Conservation (phyloP, 345 rosid species). For the Psidium friedrichsthalianum region DNA sequence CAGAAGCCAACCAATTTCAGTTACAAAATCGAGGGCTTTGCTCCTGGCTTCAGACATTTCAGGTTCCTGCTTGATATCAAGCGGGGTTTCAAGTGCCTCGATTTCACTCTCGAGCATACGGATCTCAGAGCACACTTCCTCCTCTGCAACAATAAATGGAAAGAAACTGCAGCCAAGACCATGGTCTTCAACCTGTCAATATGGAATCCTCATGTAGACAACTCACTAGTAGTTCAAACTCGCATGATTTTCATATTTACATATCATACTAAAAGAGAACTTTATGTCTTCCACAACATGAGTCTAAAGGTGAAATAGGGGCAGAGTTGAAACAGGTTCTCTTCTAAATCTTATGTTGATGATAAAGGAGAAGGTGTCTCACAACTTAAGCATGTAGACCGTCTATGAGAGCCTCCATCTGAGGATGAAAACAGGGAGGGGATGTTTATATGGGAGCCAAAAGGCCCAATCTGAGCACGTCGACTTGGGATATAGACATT, state of each 20-base stretch:
- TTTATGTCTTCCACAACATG: not conserved
- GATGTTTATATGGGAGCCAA: not conserved
- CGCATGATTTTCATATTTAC: not conserved
- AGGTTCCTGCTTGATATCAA: constrained; percentile 1
- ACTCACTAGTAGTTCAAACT: not conserved
- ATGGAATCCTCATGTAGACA: not conserved
- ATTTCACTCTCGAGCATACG: constrained; percentile 42
- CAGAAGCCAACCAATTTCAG: constrained; percentile 81
- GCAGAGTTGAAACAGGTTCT: not conserved
- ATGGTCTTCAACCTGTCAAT: constrained; percentile 46
- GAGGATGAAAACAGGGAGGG: not conserved
- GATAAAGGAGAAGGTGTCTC: not conserved
- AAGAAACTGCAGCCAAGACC: constrained; percentile 49
- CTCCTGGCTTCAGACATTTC: constrained; percentile 31
- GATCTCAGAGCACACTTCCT: constrained; percentile 66
- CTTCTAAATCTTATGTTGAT: not conserved
- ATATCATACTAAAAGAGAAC: not conserved
- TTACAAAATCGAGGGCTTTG: constrained; percentile 51
- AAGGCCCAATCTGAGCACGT: not conserved
- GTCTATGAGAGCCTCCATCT: not conserved
- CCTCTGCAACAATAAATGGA: constrained; percentile 64
- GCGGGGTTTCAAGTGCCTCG: constrained; percentile 20
- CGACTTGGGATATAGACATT: not conserved
- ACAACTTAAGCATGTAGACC: not conserved
- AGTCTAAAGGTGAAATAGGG: not conserved